These are phyloP conservation scores for Tolypocladium paradoxum DNA, from an alignment of 2,329 filamentous ascomycete genomes.

Conservation along the genomic window DNA sequence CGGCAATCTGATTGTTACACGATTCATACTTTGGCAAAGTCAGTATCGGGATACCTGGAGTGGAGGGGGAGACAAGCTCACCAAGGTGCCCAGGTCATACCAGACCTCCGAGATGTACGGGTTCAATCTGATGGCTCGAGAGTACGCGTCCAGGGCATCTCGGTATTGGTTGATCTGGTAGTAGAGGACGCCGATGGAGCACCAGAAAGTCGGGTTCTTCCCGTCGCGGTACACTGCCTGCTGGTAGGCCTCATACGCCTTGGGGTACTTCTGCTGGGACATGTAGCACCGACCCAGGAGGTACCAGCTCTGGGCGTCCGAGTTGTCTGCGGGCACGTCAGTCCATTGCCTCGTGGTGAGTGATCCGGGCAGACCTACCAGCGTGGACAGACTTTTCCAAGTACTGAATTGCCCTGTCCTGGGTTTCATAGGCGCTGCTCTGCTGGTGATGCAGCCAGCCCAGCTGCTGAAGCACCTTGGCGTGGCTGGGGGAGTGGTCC, in stretches of 20 bases:
- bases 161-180: slow-evolving; percentile 99
- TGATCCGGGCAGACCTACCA: slow-evolving; percentile 46
- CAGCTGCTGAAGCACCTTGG: slow-evolving; percentile 94
- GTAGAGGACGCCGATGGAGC: slow-evolving; percentile 95
- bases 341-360: not conserved
- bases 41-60: slow-evolving; percentile 10
- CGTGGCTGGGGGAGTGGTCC: slow-evolving; percentile 89
- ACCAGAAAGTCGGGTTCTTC: slow-evolving; percentile 98
- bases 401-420: slow-evolving; percentile 94
- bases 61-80: slow-evolving; percentile 37
- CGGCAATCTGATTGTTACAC: slow-evolving; percentile 96
- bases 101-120: slow-evolving; percentile 98
- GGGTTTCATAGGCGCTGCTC: slow-evolving; percentile 79
- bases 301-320: slow-evolving; percentile 97
- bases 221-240: slow-evolving; percentile 97
- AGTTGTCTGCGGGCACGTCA: slow-evolving; percentile 56
- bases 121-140: slow-evolving; percentile 88
- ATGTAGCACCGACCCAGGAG: slow-evolving; percentile 96
- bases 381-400: slow-evolving; percentile 92
- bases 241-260: slow-evolving; percentile 96
- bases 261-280: slow-evolving; percentile 98
- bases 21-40: slow-evolving; percentile 68
- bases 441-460: slow-evolving; percentile 98
- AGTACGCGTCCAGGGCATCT: slow-evolving; percentile 95
- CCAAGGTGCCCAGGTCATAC: slow-evolving; percentile 94